phyloP scores from a whole-genome alignment of 2,329 filamentous ascomycete species.

The Hymenoscyphus infarciens region DNA sequence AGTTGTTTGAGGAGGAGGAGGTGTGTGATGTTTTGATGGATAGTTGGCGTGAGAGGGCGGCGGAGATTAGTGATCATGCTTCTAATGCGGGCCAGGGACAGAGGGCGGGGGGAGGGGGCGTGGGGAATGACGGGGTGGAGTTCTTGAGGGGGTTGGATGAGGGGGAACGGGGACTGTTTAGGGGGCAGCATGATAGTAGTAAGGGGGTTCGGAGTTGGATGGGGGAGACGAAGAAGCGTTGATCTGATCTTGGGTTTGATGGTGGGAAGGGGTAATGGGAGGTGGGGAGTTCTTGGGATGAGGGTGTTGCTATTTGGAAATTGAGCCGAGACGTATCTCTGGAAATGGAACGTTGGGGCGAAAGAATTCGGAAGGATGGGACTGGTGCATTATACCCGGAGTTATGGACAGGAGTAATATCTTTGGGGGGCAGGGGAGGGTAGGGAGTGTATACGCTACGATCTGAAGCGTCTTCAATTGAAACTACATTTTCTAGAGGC shows the following conservation, averaged over 20 bases:
- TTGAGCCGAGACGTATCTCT: no score
- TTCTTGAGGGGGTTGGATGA: slow-evolving; percentile 88
- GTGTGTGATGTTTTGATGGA: slow-evolving; percentile 67
- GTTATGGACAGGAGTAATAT: not conserved
- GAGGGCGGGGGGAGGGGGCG: slow-evolving; percentile 63
- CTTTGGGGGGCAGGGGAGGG: not conserved
- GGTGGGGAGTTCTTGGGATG: not conserved
- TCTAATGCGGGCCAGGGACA: slow-evolving; percentile 75
- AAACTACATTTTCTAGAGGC: no score
- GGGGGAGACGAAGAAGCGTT: slow-evolving; percentile 38
- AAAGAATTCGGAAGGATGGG: not conserved
- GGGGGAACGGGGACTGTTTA: slow-evolving; percentile 75
- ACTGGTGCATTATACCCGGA: slow-evolving; percentile 2
- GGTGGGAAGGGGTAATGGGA: not conserved
- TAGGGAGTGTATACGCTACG: no score
- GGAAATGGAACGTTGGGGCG: not conserved
- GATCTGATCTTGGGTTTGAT: not conserved
- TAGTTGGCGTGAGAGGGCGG: slow-evolving; percentile 77
- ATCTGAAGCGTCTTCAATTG: no score
- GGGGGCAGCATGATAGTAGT: slow-evolving; percentile 68
- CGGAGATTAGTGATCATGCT: slow-evolving; percentile 83
- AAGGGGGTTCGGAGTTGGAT: slow-evolving; percentile 70
- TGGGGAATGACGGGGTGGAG: slow-evolving; percentile 68
- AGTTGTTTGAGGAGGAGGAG: slow-evolving; percentile 87
- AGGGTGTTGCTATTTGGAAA: not conserved